A percentile compares a stretch with the other conserved stretches of the same genome.
Evolutionary conservation across 331 rosid species (phyloP).

Genomic region (Dryas integrifolia): DNA sequence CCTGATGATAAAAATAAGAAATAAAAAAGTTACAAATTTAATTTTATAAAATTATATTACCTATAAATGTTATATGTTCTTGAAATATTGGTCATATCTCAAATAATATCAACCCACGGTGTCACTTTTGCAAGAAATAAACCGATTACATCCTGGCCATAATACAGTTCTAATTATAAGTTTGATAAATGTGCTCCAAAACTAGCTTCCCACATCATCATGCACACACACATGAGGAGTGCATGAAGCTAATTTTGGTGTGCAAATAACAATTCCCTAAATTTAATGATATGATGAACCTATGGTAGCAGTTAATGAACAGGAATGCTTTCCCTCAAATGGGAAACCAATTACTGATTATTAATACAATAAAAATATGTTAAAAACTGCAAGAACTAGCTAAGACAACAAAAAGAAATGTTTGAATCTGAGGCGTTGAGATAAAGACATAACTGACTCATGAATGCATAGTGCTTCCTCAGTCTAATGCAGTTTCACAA

Average conservation of each 20-base stretch:
- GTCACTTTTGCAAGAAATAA: background rate
- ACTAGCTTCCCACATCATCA: too few species aligned
- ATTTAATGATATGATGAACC: background rate
- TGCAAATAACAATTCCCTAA: background rate
- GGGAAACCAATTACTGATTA: background rate
- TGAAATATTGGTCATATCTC: background rate
- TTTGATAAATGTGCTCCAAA: too few species aligned
- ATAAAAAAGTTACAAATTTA: slow-evolving; percentile 24
- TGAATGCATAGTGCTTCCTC: background rate
- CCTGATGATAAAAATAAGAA: slow-evolving; percentile 44
- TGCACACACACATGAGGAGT: too few species aligned
- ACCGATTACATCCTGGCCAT: background rate
- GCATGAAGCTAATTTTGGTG: too few species aligned
- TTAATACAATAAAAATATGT: background rate
- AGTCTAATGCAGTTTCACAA: background rate
- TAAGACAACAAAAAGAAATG: background rate
- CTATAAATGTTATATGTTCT: background rate
- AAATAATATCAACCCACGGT: background rate
- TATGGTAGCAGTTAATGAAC: background rate
- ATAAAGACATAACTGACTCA: background rate
- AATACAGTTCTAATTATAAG: background rate
- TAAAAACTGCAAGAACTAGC: background rate
- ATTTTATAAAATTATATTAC: background rate
- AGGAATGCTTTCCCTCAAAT: background rate
- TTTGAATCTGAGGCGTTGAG: background rate